Evolutionary conservation across 441 rosid species (phyloP).

Genomic region (Dalechampia spathulata): DNA sequence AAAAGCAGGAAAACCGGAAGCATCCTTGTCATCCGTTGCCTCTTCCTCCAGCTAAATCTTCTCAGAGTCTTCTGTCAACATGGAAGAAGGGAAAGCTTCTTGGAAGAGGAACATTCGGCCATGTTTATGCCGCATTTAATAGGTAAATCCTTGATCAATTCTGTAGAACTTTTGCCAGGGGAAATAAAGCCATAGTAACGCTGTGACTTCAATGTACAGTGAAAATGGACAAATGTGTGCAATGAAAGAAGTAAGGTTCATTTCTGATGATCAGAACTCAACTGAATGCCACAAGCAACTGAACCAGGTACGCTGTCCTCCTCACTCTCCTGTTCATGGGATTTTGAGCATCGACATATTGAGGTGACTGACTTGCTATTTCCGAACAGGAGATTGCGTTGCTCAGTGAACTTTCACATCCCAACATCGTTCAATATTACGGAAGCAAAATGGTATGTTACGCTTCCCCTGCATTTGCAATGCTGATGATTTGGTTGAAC

Average conservation of each 20-base stretch:
- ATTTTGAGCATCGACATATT: not conserved
- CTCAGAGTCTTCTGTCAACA: slow-evolving; percentile 50
- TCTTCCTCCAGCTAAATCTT: slow-evolving; percentile 25
- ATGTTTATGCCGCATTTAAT: slow-evolving; percentile 85
- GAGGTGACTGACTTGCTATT: too few species aligned
- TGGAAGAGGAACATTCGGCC: slow-evolving; percentile 94
- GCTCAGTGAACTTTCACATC: slow-evolving; percentile 78
- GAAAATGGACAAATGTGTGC: slow-evolving; percentile 95
- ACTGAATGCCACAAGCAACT: slow-evolving; percentile 88
- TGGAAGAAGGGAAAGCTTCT: slow-evolving; percentile 92
- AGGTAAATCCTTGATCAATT: slow-evolving; percentile 74
- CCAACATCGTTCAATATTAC: slow-evolving; percentile 81
- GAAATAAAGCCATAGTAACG: too few species aligned
- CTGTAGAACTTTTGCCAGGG: too few species aligned
- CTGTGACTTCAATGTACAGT: slow-evolving; percentile 38
- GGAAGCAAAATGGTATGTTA: slow-evolving; percentile 90
- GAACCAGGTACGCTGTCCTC: slow-evolving; percentile 80
- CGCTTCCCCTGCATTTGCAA: not conserved
- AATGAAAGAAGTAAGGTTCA: slow-evolving; percentile 83
- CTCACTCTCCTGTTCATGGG: too few species aligned
- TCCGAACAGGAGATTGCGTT: slow-evolving; percentile 92
- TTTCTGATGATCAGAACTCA: slow-evolving; percentile 79
- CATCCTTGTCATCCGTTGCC: slow-evolving; percentile 72
- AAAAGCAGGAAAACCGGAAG: slow-evolving; percentile 37
- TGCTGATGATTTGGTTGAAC: slow-evolving; percentile 19